Percentiles rank a stretch among this genome's conserved stretches.
phyloP scores from a whole-genome alignment of 345 rosid species.

The Mallotus nudiflorus region DNA sequence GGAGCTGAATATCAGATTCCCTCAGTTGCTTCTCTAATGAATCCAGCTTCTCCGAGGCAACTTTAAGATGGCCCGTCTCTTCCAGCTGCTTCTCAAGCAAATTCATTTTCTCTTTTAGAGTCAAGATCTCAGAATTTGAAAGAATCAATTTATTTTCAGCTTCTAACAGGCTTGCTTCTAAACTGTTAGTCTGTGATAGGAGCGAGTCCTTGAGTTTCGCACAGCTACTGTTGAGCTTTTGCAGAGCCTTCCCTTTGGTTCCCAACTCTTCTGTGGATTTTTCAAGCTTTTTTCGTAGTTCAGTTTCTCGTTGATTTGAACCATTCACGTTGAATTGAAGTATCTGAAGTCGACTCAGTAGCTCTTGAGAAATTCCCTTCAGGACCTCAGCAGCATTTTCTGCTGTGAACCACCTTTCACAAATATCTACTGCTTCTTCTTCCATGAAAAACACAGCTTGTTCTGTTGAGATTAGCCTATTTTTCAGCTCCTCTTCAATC shows the following conservation, averaged over 20 bases:
- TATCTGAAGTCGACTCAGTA: constrained; percentile 62
- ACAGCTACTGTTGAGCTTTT: constrained; percentile 51
- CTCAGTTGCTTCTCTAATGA: constrained; percentile 61
- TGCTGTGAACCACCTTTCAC: constrained; percentile 61
- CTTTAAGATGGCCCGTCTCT: constrained; percentile 52
- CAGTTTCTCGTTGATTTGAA: constrained; percentile 53
- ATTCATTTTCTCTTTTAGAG: constrained; percentile 48
- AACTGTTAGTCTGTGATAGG: constrained; percentile 47
- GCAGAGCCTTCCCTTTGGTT: constrained; percentile 50
- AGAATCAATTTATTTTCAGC: constrained; percentile 53
- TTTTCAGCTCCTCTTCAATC: constrained; percentile 52
- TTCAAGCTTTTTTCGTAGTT: constrained; percentile 53
- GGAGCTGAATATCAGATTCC: constrained; percentile 66
- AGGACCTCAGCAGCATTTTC: constrained; percentile 72
- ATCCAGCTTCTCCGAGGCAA: constrained; percentile 53
- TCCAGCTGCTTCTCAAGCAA: constrained; percentile 60
- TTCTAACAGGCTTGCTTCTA: constrained; percentile 56
- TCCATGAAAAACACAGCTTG: constrained; percentile 57
- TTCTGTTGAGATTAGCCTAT: constrained; percentile 51
- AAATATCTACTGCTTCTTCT: constrained; percentile 61
- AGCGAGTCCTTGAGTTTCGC: constrained; percentile 43
- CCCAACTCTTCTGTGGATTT: constrained; percentile 47
- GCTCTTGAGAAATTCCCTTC: constrained; percentile 65
- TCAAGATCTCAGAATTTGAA: constrained; percentile 53
- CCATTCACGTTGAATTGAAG: constrained; percentile 67